Conservation (phyloP, 208 protist species). For the Leishmania guyanensis region DNA sequence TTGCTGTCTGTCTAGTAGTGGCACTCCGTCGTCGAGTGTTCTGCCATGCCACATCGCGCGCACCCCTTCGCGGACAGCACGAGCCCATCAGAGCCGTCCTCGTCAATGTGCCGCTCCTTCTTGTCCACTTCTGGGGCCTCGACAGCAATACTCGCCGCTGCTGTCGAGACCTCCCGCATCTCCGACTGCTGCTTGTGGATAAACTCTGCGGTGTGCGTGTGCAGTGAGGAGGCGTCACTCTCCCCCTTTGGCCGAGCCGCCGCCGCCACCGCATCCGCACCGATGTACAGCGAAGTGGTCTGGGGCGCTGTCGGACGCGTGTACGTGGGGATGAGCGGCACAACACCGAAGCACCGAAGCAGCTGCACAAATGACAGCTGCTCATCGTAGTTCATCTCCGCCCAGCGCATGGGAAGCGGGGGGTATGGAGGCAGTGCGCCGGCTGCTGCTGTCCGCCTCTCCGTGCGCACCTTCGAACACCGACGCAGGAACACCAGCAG, state of each 20-base stretch:
- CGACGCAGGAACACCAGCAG: conserved; percentile 76
- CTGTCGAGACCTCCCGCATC: conserved; percentile 1
- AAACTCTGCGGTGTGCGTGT: conserved; percentile 39
- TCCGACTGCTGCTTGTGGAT: neutral
- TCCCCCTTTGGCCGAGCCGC: conserved; percentile 2
- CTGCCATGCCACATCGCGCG: conserved; percentile 58
- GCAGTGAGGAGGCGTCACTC: conserved; percentile 24
- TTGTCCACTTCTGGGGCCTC: neutral
- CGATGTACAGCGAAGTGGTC: conserved; percentile 24
- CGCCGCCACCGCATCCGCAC: conserved; percentile 13
- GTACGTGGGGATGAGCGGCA: conserved; percentile 26
- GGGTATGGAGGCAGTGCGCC: conserved; percentile 12
- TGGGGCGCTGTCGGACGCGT: conserved; percentile 16
- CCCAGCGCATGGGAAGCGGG: conserved; percentile 68
- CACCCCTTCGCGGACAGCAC: conserved; percentile 39
- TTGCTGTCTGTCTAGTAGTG: conserved; percentile 27
- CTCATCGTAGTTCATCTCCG: conserved; percentile 69
- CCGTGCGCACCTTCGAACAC: conserved; percentile 18
- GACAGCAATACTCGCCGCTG: neutral
- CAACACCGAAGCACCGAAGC: conserved; percentile 65
- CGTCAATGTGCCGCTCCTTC: conserved; percentile 3
- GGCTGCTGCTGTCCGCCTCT: conserved; percentile 6
- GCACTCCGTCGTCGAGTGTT: conserved; percentile 51
- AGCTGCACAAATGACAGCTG: conserved; percentile 63
- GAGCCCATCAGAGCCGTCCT: conserved; percentile 2